phyloP scores from a whole-genome alignment of 1,139 yeast genomes.

The Pneumocystis carinii region DNA sequence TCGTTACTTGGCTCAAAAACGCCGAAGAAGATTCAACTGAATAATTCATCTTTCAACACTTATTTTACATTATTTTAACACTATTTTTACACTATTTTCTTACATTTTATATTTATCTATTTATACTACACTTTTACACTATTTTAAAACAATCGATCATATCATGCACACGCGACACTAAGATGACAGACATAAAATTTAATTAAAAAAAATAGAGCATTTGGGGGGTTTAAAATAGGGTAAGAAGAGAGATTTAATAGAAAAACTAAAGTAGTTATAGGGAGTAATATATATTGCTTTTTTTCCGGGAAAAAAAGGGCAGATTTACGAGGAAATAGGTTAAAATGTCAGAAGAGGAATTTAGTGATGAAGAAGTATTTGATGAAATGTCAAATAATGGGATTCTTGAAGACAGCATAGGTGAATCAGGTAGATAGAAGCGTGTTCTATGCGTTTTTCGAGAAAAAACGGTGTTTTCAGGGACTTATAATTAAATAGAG shows the following conservation, averaged over 20 bases:
- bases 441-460: background rate
- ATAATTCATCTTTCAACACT: background rate
- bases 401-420: background rate
- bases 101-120: background rate
- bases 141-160: background rate
- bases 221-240: background rate
- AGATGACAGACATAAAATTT: background rate
- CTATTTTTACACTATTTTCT: background rate
- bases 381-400: slow-evolving; percentile 1
- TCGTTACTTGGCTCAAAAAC: background rate
- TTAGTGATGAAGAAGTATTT: slow-evolving; percentile 2
- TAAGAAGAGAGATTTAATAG: background rate
- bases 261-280: background rate
- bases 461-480: background rate
- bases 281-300: no score
- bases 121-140: background rate
- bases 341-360: background rate
- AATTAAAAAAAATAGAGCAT: background rate
- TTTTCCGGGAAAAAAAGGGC: no score
- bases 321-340: background rate
- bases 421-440: background rate
- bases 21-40: background rate
- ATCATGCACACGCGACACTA: background rate
- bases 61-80: background rate
- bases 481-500: slow-evolving; percentile 30